phyloP scores from a whole-genome alignment of 441 rosid species.

The Populus tomentosa region DNA sequence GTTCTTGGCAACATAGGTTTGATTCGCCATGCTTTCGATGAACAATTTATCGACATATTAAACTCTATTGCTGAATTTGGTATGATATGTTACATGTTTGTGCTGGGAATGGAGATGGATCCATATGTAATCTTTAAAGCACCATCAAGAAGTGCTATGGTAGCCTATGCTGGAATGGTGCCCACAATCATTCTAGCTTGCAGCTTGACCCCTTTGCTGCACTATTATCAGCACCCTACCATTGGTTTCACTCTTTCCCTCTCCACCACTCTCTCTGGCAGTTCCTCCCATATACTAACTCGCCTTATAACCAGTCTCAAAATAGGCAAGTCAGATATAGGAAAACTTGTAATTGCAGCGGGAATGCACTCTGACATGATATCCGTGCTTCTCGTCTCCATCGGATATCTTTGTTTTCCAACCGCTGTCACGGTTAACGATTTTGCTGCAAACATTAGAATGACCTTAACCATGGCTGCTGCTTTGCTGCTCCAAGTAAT shows the following conservation, averaged over 20 bases:
- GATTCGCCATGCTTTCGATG: constrained; percentile 36
- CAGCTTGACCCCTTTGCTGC: constrained; percentile 51
- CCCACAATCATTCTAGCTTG: constrained; percentile 53
- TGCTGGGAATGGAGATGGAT: constrained; percentile 86
- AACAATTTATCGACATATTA: constrained; percentile 36
- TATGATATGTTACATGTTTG: constrained; percentile 83
- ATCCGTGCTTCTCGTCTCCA: constrained; percentile 48
- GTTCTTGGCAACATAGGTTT: constrained; percentile 46
- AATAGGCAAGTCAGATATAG: constrained; percentile 86
- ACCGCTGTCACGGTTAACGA: constrained; percentile 6
- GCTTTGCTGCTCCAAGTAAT: constrained; percentile 60
- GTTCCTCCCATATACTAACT: constrained; percentile 80
- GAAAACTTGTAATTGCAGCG: constrained; percentile 68
- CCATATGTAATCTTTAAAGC: constrained; percentile 59
- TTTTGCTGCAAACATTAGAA: constrained; percentile 19
- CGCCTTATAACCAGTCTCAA: constrained; percentile 78
- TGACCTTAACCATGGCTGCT: constrained; percentile 33
- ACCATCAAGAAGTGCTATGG: constrained; percentile 63
- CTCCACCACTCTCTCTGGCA: constrained; percentile 59
- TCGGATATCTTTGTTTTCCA: constrained; percentile 43
- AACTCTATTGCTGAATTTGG: constrained; percentile 66
- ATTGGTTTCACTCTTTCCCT: constrained; percentile 48
- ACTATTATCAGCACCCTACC: constrained; percentile 21
- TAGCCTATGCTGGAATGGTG: constrained; percentile 76
- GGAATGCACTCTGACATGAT: constrained; percentile 83